Percentiles rank a stretch among this genome's conserved stretches.
These are phyloP conservation scores for Eryngium alpinum DNA, from an alignment of 140 eudicot species.

Conservation along the genomic window DNA sequence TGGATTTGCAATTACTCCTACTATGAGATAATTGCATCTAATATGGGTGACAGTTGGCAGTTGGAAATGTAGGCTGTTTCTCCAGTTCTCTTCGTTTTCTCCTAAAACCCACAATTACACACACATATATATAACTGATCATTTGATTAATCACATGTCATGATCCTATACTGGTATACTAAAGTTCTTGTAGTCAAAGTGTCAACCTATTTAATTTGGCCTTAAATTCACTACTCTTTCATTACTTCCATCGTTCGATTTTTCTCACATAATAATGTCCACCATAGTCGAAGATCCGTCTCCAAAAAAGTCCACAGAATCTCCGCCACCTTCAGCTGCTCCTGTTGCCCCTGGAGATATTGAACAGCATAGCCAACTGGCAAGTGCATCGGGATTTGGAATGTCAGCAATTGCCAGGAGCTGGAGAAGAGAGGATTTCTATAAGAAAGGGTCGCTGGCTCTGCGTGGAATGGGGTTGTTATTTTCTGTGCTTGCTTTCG, in stretches of 20 bases:
- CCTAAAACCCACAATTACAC: background rate
- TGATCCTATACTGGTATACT: background rate
- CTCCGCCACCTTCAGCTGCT: constrained; percentile 1
- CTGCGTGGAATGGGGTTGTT: constrained; percentile 42
- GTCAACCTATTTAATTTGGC: background rate
- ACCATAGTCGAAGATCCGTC: background rate
- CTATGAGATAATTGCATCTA: too few relatives aligned
- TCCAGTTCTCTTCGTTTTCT: background rate
- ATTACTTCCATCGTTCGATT: background rate
- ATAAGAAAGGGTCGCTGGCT: constrained; percentile 48
- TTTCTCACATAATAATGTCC: background rate
- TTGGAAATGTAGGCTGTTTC: background rate
- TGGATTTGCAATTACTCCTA: too few relatives aligned
- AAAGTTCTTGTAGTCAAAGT: background rate
- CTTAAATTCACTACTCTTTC: background rate
- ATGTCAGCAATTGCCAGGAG: constrained; percentile 34
- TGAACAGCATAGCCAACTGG: background rate
- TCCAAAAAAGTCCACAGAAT: background rate
- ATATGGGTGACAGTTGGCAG: constrained; percentile 3
- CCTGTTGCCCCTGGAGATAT: background rate
- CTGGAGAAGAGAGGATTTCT: constrained; percentile 64
- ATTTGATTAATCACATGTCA: too few relatives aligned
- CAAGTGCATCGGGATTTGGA: constrained; percentile 17
- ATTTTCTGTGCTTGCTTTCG: constrained; percentile 64
- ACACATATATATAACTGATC: background rate